A percentile compares a stretch with the other conserved stretches of the same genome.
These are phyloP conservation scores for Solanum chiquidenum DNA, from an alignment of 257 asterid species.

Conservation along the genomic window DNA sequence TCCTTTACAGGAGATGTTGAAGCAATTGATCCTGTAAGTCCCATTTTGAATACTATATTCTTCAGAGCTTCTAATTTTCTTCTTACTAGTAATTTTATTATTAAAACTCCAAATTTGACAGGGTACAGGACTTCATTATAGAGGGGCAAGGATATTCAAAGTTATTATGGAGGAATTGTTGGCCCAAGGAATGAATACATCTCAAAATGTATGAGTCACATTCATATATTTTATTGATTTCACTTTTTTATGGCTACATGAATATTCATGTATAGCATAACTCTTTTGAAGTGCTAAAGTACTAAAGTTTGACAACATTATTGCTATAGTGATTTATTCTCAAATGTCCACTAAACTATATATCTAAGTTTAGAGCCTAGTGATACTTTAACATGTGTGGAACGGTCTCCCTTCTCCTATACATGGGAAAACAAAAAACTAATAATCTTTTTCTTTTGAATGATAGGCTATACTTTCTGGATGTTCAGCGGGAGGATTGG, in stretches of 20 bases:
- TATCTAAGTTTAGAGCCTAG: not conserved
- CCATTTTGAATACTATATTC: not conserved
- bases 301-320: not conserved
- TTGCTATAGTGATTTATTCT: not conserved
- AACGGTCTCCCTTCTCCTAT: no score
- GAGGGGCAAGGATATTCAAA: slow-evolving; percentile 4
- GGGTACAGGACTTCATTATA: not conserved
- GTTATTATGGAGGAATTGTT: not conserved
- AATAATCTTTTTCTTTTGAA: not conserved
- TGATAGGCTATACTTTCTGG: slow-evolving; percentile 53
- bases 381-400: not conserved
- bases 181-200: not conserved
- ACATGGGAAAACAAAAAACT: no score
- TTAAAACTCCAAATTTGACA: not conserved
- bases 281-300: not conserved
- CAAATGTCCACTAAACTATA: not conserved
- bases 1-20: slow-evolving; percentile 88
- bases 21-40: slow-evolving; percentile 1
- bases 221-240: not conserved
- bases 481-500: slow-evolving; percentile 59
- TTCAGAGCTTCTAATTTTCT: not conserved
- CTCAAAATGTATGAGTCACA: not conserved
- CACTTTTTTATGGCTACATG: not conserved
- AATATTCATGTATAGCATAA: not conserved
- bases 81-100: no score